Conservation (phyloP, 306 rosid species). For the Fagus sylvatica region DNA sequence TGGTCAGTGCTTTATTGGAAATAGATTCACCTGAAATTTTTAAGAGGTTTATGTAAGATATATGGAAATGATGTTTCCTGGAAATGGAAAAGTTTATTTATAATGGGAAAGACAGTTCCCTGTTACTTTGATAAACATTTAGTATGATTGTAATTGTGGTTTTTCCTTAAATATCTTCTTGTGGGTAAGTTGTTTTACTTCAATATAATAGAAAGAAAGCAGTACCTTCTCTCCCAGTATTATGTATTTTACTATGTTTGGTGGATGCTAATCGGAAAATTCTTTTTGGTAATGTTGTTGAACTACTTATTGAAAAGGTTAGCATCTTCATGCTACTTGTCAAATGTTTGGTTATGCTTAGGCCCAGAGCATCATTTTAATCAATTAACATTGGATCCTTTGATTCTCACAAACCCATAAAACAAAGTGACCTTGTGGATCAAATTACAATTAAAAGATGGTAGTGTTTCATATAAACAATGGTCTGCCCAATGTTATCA, state of each 20-base stretch:
- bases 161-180: neutral
- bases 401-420: neutral
- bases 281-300: neutral
- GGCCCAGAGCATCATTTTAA: slow-evolving; percentile 3
- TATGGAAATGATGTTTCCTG: neutral
- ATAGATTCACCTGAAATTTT: neutral
- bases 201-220: neutral
- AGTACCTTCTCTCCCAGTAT: slow-evolving; percentile 1
- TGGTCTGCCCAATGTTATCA: slow-evolving; percentile 13
- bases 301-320: neutral
- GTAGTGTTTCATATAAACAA: slow-evolving; percentile 14
- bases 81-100: neutral
- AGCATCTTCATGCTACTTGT: neutral
- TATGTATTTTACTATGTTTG: neutral
- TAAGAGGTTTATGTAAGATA: neutral
- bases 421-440: neutral
- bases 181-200: neutral
- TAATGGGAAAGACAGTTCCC: neutral
- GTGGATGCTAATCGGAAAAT: neutral
- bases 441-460: too few relatives aligned
- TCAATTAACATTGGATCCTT: neutral
- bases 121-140: neutral
- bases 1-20: neutral
- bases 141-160: neutral
- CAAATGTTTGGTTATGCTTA: neutral